Evolutionary conservation across 768 basidiomycete species (phyloP), one percentile per base, ranked within the genome.

Genomic region (Lanmaoa pseudosensibilis): DNA sequence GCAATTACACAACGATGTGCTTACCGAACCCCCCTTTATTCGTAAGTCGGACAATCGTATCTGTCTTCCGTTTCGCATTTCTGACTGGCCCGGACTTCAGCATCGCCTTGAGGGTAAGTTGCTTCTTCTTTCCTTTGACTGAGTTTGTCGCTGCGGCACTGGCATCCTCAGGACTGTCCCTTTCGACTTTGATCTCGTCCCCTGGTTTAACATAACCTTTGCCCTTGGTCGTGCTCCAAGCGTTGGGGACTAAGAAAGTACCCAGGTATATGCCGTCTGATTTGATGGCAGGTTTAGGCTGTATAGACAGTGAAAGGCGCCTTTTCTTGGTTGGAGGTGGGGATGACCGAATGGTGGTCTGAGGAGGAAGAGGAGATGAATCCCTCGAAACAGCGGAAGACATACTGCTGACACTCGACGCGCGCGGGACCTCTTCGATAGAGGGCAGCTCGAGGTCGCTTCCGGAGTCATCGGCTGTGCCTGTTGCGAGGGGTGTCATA

Each of bases 211-310:
- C 75, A 57, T 90, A 90, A 4, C 86, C 86, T 62, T 79, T 83
- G 2, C 90, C 90, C 47, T 82, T 86, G 15, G 81, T 86, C 39
- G 85, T 91, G 59, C 87, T 89, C 88, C 88, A 92, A 11, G 88
- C 90, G 63, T 88, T 86, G 21, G 80, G 78, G 23, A 90, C 79
- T 11, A 90, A 58, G 48, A 90, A 76, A 47, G 85, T 86, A 12
- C 90, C 90, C 27, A 92, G 62, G 65, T 88, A 91, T 12, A 63
- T 61, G 33, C 69, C 75, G 1, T 77, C 55, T 13, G 43, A 58
- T 32, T 50, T 60, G 46, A 59, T 39, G 49, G 60, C 21, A 58
- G 60, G 23, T 62, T 59, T 44, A 19, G 36, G 46, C 12, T 38
- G 57, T 7, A 54, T 38, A 16, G 69, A 61, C 41, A 69, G 65